phyloP scores from a whole-genome alignment of 768 basidiomycete species.

The Rossbeevera mucosa region DNA sequence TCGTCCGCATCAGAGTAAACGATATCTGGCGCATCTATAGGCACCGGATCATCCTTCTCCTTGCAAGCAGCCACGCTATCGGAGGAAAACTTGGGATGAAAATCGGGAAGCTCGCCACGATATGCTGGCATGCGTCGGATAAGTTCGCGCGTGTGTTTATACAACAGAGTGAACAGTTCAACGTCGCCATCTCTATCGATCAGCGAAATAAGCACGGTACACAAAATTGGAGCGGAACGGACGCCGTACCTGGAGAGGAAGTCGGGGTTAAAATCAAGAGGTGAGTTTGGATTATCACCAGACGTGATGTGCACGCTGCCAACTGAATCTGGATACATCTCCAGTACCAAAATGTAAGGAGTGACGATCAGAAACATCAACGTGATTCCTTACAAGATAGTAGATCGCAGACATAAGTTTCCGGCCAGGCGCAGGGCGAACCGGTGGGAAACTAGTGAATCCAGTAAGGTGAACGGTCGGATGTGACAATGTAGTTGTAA shows the following conservation, averaged over 20 bases:
- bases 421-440: conserved; percentile 10
- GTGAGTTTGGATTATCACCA: conserved; percentile 37
- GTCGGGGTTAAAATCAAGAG: conserved; percentile 42
- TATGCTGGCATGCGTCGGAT: conserved; percentile 46
- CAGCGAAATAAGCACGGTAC: neutral
- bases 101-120: conserved; percentile 15
- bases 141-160: conserved; percentile 53
- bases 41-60: conserved; percentile 16
- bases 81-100: conserved; percentile 28
- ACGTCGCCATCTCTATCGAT: conserved; percentile 33
- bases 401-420: conserved; percentile 29
- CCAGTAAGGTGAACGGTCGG: neutral
- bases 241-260: conserved; percentile 40
- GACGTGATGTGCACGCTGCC: conserved; percentile 49
- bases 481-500: neutral
- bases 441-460: conserved; percentile 23
- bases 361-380: neutral
- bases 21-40: neutral
- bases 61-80: conserved; percentile 27
- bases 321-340: conserved; percentile 42
- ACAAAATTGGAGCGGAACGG: neutral
- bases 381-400: conserved; percentile 28
- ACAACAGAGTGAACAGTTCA: conserved; percentile 43
- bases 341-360: neutral
- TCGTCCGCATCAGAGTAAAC: neutral